Conservation (phyloP, 768 basidiomycete species). For the Saitozyma sp. region DNA sequence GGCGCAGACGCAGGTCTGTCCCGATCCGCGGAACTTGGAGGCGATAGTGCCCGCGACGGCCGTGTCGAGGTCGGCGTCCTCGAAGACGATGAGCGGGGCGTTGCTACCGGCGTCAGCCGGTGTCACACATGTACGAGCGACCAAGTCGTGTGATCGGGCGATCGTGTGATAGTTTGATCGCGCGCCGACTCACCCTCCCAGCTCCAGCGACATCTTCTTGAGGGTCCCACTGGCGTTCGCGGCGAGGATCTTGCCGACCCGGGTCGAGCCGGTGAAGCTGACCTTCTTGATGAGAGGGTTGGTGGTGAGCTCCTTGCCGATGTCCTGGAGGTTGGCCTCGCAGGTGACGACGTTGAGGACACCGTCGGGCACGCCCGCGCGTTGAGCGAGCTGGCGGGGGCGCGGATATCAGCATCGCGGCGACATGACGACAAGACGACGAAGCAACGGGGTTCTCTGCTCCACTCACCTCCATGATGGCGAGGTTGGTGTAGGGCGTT, state of each 20-base stretch:
- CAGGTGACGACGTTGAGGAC: conserved; percentile 94
- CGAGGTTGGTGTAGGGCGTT: conserved; percentile 88
- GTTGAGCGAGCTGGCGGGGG: conserved; percentile 64
- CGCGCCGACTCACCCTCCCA: conserved; percentile 32
- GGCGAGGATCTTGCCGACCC: conserved; percentile 55
- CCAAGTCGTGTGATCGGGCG: too few species aligned
- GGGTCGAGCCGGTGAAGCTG: conserved; percentile 70
- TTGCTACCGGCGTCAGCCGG: conserved; percentile 66
- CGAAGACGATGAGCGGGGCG: conserved; percentile 91
- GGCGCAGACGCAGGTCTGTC: conserved; percentile 53
- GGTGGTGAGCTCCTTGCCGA: conserved; percentile 92
- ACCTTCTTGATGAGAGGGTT: conserved; percentile 83
- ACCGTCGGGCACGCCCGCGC: conserved; percentile 92
- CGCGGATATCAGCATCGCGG: not conserved
- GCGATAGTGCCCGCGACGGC: conserved; percentile 73
- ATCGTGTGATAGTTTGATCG: too few species aligned
- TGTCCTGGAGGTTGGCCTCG: conserved; percentile 75
- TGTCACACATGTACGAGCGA: too few species aligned
- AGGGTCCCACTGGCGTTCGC: conserved; percentile 48
- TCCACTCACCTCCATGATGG: conserved; percentile 73
- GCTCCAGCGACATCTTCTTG: conserved; percentile 53
- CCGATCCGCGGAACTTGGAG: conserved; percentile 51
- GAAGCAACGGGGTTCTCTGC: too few species aligned
- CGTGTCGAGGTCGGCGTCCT: conserved; percentile 88
- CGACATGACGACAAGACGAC: not conserved